Evolutionary conservation across 192 early-diverging fungal species (phyloP), one percentile per base, ranked within the genome.

Genomic region (Backusella tuberculispora): DNA sequence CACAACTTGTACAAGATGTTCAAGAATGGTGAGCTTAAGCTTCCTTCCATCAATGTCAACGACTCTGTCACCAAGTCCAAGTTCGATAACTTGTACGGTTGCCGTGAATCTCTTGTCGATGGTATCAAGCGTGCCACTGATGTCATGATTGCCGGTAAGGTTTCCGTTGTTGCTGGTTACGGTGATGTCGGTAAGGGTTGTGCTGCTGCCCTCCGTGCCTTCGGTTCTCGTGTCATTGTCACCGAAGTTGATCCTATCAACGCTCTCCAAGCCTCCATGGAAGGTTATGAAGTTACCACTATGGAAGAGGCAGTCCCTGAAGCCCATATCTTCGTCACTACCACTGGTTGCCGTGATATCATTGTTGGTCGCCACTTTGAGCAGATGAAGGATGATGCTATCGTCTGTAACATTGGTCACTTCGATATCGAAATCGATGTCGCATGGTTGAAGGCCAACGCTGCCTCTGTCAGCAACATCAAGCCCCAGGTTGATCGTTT

Each of bases 401-500:
- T 99, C 76, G 96, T 99, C 75, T 98, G 98, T 95, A 99, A 99
- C 92, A 99, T 99, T 88, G 98, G 97, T 77, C 97, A 99, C 90
- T 99, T 99, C 76, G 97, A 99, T 88, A 90, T 96, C 81, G 97
- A 99, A 88, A 95, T 99, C 79, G 97, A 99, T 84, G 96, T 97
- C 71, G 95, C 95, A 70, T 99, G 97, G 97, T 87, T 99, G 80
- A 97, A 96, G 92, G 86, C 88, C 83, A 99, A 99, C 90, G 92
- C 96, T 76, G 84, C 81, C 74, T 85, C 86, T 76, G 85, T 87
- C 83, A 91, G 93, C 85, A 97, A 97, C 94, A 95, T 99, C 91
- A 99, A 99, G 92, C 92, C 95, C 76, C 96, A 97, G 85, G 98
- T 99, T 71, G 96, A 99, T 89, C 96, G 97, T 84, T 99, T 88